These are phyloP conservation scores for Termitomyces bulborhizus DNA, from an alignment of 768 basidiomycete genomes.

Conservation along the genomic window DNA sequence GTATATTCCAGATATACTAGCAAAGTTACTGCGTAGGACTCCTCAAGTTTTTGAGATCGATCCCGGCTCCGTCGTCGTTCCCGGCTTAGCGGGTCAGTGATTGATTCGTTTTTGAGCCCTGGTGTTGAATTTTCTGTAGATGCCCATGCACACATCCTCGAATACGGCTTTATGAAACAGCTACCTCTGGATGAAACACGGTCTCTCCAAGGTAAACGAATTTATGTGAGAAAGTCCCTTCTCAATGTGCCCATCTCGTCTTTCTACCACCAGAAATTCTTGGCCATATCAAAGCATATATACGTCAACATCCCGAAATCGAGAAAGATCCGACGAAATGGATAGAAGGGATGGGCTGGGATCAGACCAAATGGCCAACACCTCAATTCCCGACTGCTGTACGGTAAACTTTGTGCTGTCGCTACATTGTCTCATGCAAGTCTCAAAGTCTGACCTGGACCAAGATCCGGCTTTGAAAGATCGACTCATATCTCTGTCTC, in stretches of 20 bases:
- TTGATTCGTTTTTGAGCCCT: not conserved
- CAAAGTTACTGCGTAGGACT: slow-evolving; percentile 2
- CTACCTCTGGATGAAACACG: slow-evolving; percentile 54
- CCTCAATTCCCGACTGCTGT: slow-evolving; percentile 70
- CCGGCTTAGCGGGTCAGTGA: slow-evolving; percentile 60
- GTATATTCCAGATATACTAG: slow-evolving; percentile 4
- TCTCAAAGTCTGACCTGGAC: slow-evolving; percentile 61
- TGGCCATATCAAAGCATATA: slow-evolving; percentile 50
- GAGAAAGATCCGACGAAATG: slow-evolving; percentile 49
- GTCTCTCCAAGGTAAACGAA: slow-evolving; percentile 50
- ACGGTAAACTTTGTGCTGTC: slow-evolving; percentile 8
- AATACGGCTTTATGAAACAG: slow-evolving; percentile 66
- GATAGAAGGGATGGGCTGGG: slow-evolving; percentile 91
- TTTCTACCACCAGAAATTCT: slow-evolving; percentile 46
- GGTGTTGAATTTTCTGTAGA: slow-evolving; percentile 34
- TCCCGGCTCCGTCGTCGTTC: slow-evolving; percentile 47
- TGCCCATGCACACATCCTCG: slow-evolving; percentile 73
- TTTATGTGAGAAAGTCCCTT: not conserved
- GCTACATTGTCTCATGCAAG: not conserved
- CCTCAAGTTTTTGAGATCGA: slow-evolving; percentile 13
- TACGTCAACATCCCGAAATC: slow-evolving; percentile 52
- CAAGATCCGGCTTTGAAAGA: slow-evolving; percentile 59
- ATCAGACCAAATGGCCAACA: slow-evolving; percentile 76
- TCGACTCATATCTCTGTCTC: slow-evolving; percentile 64
- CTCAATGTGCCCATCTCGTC: not conserved